These are phyloP conservation scores for Torrubiella hemipterigena DNA, from an alignment of 2,329 filamentous ascomycete genomes.

Conservation along the genomic window DNA sequence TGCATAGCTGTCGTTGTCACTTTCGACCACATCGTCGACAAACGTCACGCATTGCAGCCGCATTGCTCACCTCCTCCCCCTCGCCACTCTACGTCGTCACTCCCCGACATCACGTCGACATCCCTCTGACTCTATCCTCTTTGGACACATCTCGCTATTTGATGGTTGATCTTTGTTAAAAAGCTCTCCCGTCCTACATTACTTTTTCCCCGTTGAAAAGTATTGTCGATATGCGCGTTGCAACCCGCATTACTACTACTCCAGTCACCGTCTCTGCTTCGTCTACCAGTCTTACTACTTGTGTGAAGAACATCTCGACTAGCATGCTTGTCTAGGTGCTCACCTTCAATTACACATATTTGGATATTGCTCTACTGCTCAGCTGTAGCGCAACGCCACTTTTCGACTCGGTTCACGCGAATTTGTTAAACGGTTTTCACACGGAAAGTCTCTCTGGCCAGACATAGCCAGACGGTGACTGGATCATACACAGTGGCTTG, in stretches of 20 bases:
- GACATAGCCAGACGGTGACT: conserved; percentile 44
- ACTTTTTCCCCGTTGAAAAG: conserved; percentile 16
- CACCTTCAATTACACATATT: conserved; percentile 23
- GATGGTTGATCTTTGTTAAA: conserved; percentile 23
- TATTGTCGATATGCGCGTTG: conserved; percentile 46
- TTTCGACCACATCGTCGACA: conserved; percentile 7
- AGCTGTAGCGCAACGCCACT: too few species aligned
- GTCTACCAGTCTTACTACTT: conserved; percentile 47
- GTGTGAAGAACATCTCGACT: conserved; percentile 35
- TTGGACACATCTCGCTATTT: conserved; percentile 5
- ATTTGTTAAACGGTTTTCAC: conserved; percentile 20
- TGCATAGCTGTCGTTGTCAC: conserved; percentile 11
- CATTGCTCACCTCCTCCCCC: conserved; percentile 10
- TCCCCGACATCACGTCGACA: conserved; percentile 8
- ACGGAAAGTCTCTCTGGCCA: conserved; percentile 31
- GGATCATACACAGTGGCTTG: conserved; percentile 27
- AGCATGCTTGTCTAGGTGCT: conserved; percentile 30
- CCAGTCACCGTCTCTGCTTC: conserved; percentile 53
- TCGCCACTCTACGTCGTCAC: conserved; percentile 17
- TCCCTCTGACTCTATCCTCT: neutral
- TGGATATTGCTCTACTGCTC: conserved; percentile 29
- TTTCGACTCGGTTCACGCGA: conserved; percentile 20
- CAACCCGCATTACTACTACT: conserved; percentile 30
- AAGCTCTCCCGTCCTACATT: conserved; percentile 14
- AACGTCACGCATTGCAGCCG: conserved; percentile 12